These are phyloP conservation scores for Pleodorina starrii DNA, from an alignment of 139 green algal genomes.

Conservation along the genomic window DNA sequence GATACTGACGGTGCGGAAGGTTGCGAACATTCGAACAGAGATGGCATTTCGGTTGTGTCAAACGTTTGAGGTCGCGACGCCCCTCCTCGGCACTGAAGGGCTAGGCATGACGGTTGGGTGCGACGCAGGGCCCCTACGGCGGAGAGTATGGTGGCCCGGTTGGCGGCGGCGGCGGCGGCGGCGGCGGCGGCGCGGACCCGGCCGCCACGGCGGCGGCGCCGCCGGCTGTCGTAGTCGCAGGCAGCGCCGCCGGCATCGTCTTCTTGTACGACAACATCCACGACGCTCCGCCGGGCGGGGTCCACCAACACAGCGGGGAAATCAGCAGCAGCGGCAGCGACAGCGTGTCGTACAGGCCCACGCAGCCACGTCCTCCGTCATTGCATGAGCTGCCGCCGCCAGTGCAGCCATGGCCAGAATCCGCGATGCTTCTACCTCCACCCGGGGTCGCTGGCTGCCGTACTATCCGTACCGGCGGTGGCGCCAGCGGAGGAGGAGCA, in stretches of 20 bases:
- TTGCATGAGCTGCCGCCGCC: not conserved
- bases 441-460: not conserved
- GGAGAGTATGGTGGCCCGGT: not conserved
- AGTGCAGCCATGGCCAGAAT: not conserved
- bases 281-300: too few species aligned
- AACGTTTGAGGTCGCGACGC: not conserved
- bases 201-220: not conserved
- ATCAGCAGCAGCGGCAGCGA: conserved; percentile 5
- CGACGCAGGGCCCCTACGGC: not conserved
- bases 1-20: too few species aligned
- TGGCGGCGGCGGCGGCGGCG: too few species aligned
- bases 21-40: too few species aligned
- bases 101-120: not conserved
- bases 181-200: not conserved
- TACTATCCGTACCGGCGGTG: too few species aligned
- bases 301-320: not conserved
- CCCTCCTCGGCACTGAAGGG: not conserved
- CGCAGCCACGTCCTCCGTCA: not conserved
- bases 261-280: not conserved
- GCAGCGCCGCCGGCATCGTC: not conserved
- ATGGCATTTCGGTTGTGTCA: too few species aligned
- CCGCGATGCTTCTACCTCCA: not conserved
- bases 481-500: not conserved
- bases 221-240: not conserved
- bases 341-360: conserved; percentile 1